phyloP scores from a whole-genome alignment of 106 monocot species.

The Dendrobium nobile region DNA sequence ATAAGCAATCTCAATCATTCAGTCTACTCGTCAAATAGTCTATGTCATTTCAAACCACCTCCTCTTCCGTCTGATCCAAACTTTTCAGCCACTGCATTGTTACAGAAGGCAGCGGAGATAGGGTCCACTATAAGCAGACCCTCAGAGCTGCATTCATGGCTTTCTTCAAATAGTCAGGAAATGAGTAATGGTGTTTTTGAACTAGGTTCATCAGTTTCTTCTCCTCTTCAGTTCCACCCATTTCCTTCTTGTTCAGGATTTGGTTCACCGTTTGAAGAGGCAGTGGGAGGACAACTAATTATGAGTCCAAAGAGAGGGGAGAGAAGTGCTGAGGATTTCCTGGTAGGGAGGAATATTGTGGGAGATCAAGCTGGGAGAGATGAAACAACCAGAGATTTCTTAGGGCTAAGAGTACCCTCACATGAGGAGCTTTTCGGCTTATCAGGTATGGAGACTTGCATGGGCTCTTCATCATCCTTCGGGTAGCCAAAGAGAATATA shows the following conservation, averaged over 20 bases:
- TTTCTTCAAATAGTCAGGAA: too few species aligned
- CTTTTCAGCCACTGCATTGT: constrained; percentile 34
- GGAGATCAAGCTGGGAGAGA: constrained; percentile 4
- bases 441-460: not conserved
- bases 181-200: not conserved
- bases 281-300: not conserved
- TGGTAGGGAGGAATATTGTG: not conserved
- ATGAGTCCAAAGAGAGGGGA: not conserved
- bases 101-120: constrained; percentile 31
- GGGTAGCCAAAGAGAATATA: too few species aligned
- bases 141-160: not conserved
- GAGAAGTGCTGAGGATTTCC: not conserved
- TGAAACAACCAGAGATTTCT: constrained; percentile 30
- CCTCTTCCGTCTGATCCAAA: not conserved
- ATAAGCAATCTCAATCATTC: not conserved
- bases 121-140: constrained; percentile 13
- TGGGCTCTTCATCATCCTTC: not conserved
- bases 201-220: not conserved
- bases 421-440: not conserved
- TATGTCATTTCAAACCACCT: not conserved
- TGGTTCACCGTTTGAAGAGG: not conserved
- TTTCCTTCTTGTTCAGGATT: not conserved
- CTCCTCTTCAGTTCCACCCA: not conserved
- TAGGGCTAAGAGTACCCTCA: constrained; percentile 16
- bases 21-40: not conserved